Conservation (phyloP, 192 early-diverging fungal species). For the Umbelopsis isabellina region DNA sequence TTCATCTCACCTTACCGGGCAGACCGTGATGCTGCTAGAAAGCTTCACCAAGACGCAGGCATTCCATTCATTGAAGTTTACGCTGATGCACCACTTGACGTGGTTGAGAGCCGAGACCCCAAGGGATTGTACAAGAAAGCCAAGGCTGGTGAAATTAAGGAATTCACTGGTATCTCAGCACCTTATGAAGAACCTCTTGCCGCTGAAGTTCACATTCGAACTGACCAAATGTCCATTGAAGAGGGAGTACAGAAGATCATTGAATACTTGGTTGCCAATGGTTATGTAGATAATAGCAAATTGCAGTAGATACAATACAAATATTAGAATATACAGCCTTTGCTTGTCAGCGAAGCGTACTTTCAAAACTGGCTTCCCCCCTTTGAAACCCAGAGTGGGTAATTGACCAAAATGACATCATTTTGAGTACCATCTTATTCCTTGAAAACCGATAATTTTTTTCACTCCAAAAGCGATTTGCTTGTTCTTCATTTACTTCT, state of each 20-base stretch:
- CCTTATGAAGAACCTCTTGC: constrained; percentile 86
- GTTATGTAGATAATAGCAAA: constrained; percentile 7
- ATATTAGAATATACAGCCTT: neutral
- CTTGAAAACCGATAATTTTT: neutral
- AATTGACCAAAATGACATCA: constrained; percentile 6
- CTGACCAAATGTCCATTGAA: constrained; percentile 72
- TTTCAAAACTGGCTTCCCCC: neutral
- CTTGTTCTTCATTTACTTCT: neutral
- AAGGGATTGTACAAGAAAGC: constrained; percentile 98
- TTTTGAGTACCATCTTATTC: neutral
- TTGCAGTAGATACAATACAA: neutral
- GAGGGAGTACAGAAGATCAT: constrained; percentile 62
- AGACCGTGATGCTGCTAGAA: constrained; percentile 81
- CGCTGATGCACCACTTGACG: constrained; percentile 84
- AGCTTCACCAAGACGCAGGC: constrained; percentile 72
- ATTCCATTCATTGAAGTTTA: constrained; percentile 90
- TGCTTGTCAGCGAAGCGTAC: neutral
- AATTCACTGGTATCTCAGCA: constrained; percentile 93
- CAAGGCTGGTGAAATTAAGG: constrained; percentile 90
- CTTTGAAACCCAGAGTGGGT: neutral
- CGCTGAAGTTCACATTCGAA: constrained; percentile 87
- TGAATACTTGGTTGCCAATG: constrained; percentile 33
- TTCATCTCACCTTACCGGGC: constrained; percentile 90
- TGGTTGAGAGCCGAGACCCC: constrained; percentile 90
- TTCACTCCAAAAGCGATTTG: neutral